These are phyloP conservation scores for Suillus discolor DNA, from an alignment of 768 basidiomycete genomes.

Conservation along the genomic window DNA sequence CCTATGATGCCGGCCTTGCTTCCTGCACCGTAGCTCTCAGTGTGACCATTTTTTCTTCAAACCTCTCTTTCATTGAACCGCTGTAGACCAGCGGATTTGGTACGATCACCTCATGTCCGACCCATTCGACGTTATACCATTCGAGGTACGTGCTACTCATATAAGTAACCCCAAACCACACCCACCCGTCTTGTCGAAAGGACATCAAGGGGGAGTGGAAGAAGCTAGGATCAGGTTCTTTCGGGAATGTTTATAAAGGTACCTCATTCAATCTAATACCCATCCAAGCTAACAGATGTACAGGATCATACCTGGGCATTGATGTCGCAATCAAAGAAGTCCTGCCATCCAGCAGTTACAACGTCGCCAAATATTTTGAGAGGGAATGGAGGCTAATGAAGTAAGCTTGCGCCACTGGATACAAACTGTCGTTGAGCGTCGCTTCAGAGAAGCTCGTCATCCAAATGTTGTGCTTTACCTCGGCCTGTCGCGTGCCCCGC, in stretches of 20 bases:
- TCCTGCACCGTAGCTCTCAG: neutral
- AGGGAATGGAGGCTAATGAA: conserved; percentile 99
- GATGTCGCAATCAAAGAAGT: conserved; percentile 98
- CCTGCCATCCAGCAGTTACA: conserved; percentile 86
- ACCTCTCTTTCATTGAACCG: neutral
- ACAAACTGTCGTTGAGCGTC: conserved; percentile 9
- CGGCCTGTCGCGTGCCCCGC: conserved; percentile 81
- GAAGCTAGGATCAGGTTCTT: conserved; percentile 90
- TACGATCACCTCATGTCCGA: conserved; percentile 47
- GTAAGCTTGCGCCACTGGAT: conserved; percentile 29
- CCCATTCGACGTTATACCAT: conserved; percentile 88
- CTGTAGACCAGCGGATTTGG: neutral
- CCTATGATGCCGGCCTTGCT: neutral
- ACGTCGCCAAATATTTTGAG: conserved; percentile 96
- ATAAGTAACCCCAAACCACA: conserved; percentile 4
- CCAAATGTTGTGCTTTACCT: conserved; percentile 94
- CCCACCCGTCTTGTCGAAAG: conserved; percentile 38
- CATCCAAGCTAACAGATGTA: conserved; percentile 10
- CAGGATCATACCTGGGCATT: conserved; percentile 90
- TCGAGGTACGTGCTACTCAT: conserved; percentile 53
- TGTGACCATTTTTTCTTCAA: neutral
- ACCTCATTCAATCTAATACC: conserved; percentile 19
- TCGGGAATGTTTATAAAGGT: conserved; percentile 93
- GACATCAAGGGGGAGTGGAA: conserved; percentile 89
- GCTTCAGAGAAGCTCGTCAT: conserved; percentile 73